Conservation (phyloP, 768 basidiomycete species). For the Albatrellus ellisii region DNA sequence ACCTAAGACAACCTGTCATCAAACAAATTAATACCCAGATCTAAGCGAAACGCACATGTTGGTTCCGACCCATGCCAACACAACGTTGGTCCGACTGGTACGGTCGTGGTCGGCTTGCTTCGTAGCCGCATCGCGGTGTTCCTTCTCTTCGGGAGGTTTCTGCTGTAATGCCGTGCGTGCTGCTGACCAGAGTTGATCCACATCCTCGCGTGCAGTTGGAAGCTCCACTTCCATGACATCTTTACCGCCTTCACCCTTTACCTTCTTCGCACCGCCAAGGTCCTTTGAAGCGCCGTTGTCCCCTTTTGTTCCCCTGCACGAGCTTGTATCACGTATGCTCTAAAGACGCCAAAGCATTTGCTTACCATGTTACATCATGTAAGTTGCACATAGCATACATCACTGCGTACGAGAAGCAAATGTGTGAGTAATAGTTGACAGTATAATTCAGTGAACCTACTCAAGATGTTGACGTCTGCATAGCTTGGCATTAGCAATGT, state of each 20-base stretch:
- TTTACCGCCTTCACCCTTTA: constrained; percentile 74
- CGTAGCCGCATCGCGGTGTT: constrained; percentile 77
- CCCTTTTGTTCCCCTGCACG: constrained; percentile 76
- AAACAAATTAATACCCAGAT: too few species aligned
- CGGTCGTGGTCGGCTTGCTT: constrained; percentile 83
- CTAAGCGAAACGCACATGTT: constrained; percentile 49
- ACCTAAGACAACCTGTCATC: constrained; percentile 22
- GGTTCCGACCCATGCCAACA: constrained; percentile 69
- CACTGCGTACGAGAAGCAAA: constrained; percentile 27
- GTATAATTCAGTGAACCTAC: constrained; percentile 22
- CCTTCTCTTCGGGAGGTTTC: constrained; percentile 58
- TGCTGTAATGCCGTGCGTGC: constrained; percentile 56
- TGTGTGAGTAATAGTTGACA: constrained; percentile 3
- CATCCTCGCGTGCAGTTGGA: constrained; percentile 72
- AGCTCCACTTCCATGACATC: constrained; percentile 81
- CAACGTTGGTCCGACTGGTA: constrained; percentile 76
- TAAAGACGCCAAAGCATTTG: background rate
- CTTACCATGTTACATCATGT: constrained; percentile 72
- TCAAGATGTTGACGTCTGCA: constrained; percentile 69
- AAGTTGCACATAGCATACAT: constrained; percentile 93
- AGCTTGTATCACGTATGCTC: too few species aligned
- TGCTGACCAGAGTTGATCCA: constrained; percentile 78
- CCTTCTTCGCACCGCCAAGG: constrained; percentile 82
- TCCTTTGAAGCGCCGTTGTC: constrained; percentile 84
- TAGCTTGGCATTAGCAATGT: constrained; percentile 7